These are phyloP conservation scores for Ajuga chamaepitys DNA, from an alignment of 257 asterid genomes.

Conservation along the genomic window DNA sequence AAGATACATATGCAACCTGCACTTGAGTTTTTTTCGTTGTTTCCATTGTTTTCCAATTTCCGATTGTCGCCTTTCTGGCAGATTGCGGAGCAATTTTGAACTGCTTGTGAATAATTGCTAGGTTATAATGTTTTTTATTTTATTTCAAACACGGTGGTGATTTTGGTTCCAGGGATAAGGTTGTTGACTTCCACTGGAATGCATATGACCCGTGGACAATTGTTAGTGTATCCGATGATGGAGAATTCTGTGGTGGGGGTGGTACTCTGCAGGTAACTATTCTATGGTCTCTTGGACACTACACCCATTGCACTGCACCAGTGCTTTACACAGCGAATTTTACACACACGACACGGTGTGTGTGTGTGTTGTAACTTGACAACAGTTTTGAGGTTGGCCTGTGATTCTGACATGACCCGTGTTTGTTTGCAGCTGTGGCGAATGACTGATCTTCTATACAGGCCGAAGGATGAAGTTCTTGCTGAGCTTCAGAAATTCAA, in stretches of 20 bases:
- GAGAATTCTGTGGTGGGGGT: slow-evolving; percentile 81
- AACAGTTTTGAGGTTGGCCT: background rate
- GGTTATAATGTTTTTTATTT: background rate
- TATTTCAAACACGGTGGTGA: background rate
- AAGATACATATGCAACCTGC: background rate
- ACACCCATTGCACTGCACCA: background rate
- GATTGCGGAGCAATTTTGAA: background rate
- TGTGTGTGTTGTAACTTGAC: background rate
- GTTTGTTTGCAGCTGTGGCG: slow-evolving; percentile 74
- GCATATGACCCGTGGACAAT: slow-evolving; percentile 87
- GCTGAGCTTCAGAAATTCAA: slow-evolving; percentile 81
- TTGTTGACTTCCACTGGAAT: slow-evolving; percentile 96
- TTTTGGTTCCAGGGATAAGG: slow-evolving; percentile 65
- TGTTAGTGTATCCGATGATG: slow-evolving; percentile 88
- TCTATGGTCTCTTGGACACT: background rate
- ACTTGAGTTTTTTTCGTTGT: background rate
- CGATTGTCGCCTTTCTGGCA: background rate
- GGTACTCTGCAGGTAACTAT: slow-evolving; percentile 84
- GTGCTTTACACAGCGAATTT: no score
- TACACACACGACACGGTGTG: no score
- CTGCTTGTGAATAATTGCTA: background rate
- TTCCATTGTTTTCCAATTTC: background rate
- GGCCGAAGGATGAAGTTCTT: slow-evolving; percentile 80
- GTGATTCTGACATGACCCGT: background rate
- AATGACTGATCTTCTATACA: slow-evolving; percentile 77